Evolutionary conservation across 2,329 filamentous ascomycete genomes (phyloP).

Genomic region (Dryadomyces sulphureus): DNA sequence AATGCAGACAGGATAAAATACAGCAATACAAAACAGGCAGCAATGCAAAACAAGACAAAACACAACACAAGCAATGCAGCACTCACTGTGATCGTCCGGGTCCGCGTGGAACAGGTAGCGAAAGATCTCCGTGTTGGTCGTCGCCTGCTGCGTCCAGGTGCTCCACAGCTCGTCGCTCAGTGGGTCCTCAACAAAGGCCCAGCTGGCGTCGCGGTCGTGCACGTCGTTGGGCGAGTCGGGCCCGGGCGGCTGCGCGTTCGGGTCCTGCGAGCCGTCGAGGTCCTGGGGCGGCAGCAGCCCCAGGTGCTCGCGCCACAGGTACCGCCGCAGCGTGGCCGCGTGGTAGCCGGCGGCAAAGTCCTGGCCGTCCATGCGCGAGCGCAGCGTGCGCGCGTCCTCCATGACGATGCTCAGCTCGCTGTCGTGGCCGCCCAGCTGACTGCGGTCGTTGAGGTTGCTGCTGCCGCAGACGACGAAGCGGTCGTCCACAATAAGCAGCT

Average conservation of each 20-base stretch:
- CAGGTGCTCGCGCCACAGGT: slow-evolving; percentile 84
- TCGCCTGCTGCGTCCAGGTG: slow-evolving; percentile 54
- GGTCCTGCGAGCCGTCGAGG: slow-evolving; percentile 50
- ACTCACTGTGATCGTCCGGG: slow-evolving; percentile 66
- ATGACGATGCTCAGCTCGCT: slow-evolving; percentile 83
- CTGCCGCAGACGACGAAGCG: slow-evolving; percentile 71
- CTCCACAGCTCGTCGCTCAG: slow-evolving; percentile 51
- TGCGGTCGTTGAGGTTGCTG: slow-evolving; percentile 83
- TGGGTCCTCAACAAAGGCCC: slow-evolving; percentile 56
- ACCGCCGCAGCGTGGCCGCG: slow-evolving; percentile 65
- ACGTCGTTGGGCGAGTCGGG: slow-evolving; percentile 52
- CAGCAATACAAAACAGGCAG: too few relatives aligned
- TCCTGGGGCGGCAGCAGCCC: slow-evolving; percentile 65
- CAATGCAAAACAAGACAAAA: background rate
- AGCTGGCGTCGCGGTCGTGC: slow-evolving; percentile 42
- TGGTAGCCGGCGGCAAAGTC: slow-evolving; percentile 61
- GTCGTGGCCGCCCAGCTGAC: slow-evolving; percentile 78
- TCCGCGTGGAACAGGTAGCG: slow-evolving; percentile 75
- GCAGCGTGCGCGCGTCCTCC: slow-evolving; percentile 61
- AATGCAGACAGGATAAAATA: too few relatives aligned
- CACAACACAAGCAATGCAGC: background rate
- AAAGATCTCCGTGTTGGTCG: slow-evolving; percentile 59
- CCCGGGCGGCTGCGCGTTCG: slow-evolving; percentile 62
- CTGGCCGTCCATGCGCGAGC: slow-evolving; percentile 64
- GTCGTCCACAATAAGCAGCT: slow-evolving; percentile 82